phyloP scores from a whole-genome alignment of 495 filamentous ascomycete genomes.

The Penicillium tannophilum region DNA sequence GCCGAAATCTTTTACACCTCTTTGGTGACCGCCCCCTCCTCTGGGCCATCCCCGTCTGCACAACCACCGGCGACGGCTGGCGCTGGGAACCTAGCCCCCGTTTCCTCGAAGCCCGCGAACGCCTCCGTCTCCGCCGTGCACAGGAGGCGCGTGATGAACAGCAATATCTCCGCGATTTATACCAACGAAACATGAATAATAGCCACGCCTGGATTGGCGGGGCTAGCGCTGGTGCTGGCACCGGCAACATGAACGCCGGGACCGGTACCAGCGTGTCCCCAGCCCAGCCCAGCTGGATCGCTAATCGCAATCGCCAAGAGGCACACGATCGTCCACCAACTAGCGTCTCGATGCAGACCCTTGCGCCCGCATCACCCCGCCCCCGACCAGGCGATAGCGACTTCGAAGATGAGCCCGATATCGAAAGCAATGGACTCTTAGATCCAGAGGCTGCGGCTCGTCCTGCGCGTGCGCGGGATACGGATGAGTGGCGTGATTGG shows the following conservation, averaged over 20 bases:
- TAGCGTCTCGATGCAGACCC: slow-evolving; percentile 56
- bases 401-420: slow-evolving; percentile 41
- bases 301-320: slow-evolving; percentile 52
- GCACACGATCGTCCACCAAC: slow-evolving; percentile 52
- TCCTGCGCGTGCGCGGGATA: slow-evolving; percentile 16
- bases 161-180: slow-evolving; percentile 48
- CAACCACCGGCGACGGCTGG: slow-evolving; percentile 92
- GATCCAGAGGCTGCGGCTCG: slow-evolving; percentile 17
- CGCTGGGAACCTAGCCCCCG: slow-evolving; percentile 79
- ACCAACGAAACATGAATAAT: slow-evolving; percentile 43
- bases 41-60: slow-evolving; percentile 82
- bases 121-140: slow-evolving; percentile 58
- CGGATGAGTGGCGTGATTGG: slow-evolving; percentile 51
- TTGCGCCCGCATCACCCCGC: slow-evolving; percentile 46
- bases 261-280: neutral
- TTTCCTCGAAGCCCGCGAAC: slow-evolving; percentile 69
- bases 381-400: slow-evolving; percentile 47
- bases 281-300: slow-evolving; percentile 25
- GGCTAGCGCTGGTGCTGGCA: slow-evolving; percentile 4
- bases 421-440: slow-evolving; percentile 21
- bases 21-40: slow-evolving; percentile 72
- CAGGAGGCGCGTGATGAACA: slow-evolving; percentile 54
- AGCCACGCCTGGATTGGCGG: slow-evolving; percentile 36
- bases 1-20: slow-evolving; percentile 76
- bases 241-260: neutral